Base-by-base conservation (phyloP, 352 stramenopile genomes). In the Pilasporangium apinafurcum region DNA sequence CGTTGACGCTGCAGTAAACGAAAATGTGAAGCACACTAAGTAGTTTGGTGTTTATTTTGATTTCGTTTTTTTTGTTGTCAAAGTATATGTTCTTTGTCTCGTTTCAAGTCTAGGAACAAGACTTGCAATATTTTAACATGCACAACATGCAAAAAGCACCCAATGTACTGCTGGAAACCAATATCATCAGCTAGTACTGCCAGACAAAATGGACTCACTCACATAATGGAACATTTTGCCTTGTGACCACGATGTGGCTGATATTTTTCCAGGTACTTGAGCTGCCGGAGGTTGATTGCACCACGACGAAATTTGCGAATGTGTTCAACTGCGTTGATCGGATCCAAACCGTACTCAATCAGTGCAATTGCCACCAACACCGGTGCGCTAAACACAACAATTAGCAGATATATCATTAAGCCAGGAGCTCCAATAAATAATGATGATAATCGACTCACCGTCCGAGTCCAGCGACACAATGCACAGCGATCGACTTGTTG, bases 211-310 rank as follows among this genome's bases (percentile, higher is more conserved):
- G n/a, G n/a, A n/a, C n/a, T n/a, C n/a, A n/a, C n/a, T 85, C 62
- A 95, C 83, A 93, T 92, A 59, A 95, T 89, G 42, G 54, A 43
- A 62, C 83, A 95, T 59, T 88, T 88, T 44, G 66, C 56, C 59
- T 91, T 90, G 53, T 76, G 62, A 37, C 72, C 70, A 40, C 73
- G 75, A 5, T 65, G 71, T 26, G 80, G 72, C 47, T 92, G 71
- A 68, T 99, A 99, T 53, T 93, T 92, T 61, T 98, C 91, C 52
- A 99, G 68, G 63, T 98, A 99, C 56, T 96, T 87, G 38, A 99
- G 80, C 65, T 99, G 96, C 39, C 96, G 96, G 40, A 96, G 70
- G 59, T 99, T 99, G 62, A 99, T 99, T 12, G 96, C 96, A 16
- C 96, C 95, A 47, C 95, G 84, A 18, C 95, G 83, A 46, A 87